phyloP scores from a whole-genome alignment of 371 early-diverging fungal genomes.

The Mortierella sp. region DNA sequence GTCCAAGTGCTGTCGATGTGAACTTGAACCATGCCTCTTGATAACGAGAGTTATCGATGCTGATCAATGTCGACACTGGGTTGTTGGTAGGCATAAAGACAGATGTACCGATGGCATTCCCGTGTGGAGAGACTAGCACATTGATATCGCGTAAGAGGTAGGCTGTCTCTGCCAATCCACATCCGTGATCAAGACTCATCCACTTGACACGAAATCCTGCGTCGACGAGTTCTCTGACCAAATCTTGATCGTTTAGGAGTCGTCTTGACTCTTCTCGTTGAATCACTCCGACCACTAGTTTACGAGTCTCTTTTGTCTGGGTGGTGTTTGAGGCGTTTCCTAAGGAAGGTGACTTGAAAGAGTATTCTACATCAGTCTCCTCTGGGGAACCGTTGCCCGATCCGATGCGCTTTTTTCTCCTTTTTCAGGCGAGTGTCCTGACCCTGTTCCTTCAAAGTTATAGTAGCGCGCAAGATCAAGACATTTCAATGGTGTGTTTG shows the following conservation, averaged over 20 bases:
- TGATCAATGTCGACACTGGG: slow-evolving; percentile 45
- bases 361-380: slow-evolving; percentile 34
- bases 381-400: slow-evolving; percentile 40
- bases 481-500: slow-evolving; percentile 12
- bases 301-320: slow-evolving; percentile 5
- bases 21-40: slow-evolving; percentile 62
- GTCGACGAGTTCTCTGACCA: slow-evolving; percentile 34
- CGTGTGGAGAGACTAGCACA: slow-evolving; percentile 57
- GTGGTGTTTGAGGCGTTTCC: background rate
- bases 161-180: slow-evolving; percentile 56
- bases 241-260: slow-evolving; percentile 32
- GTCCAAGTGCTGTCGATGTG: slow-evolving; percentile 57
- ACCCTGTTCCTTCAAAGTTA: slow-evolving; percentile 29
- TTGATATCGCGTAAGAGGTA: slow-evolving; percentile 57
- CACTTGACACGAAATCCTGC: slow-evolving; percentile 35
- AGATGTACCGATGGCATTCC: slow-evolving; percentile 58
- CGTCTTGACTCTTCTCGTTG: slow-evolving; percentile 31
- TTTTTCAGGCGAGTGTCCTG: background rate
- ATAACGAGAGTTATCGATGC: slow-evolving; percentile 55
- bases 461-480: slow-evolving; percentile 31
- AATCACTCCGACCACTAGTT: slow-evolving; percentile 31
- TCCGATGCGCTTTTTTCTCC: slow-evolving; percentile 7
- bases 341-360: background rate
- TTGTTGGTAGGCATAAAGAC: slow-evolving; percentile 54
- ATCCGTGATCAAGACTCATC: slow-evolving; percentile 58